Base-by-base conservation (phyloP, 306 rosid species). In the Parietaria judaica region DNA sequence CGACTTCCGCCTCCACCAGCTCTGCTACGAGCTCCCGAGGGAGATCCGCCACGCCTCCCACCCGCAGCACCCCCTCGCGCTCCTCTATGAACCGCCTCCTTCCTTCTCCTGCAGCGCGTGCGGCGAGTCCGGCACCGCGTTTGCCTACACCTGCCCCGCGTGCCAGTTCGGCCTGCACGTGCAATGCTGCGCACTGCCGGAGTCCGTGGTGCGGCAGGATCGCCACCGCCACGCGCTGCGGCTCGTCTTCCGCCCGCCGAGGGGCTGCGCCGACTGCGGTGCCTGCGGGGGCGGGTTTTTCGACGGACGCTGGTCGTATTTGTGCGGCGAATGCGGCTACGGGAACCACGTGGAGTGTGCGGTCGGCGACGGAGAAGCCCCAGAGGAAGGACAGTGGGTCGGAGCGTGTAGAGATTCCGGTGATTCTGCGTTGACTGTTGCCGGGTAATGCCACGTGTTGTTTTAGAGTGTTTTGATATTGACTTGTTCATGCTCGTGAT, bases 41-140 rank as follows among this genome's bases (percentile, higher is more conserved):
- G 44, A 72, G 50, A 66, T 72, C 6, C 61, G 51, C 13, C 76
- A 58, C 57, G 31, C 36, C 11, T 72, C 76, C 12, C 71, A 65
- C 62, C 51, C 66, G 52, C 54, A 58, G 6, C 71, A 72, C 71
- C 70, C 66, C 36, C 67, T 66, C 14, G 12, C 41, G 12, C 67
- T 60, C 56, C 64, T 58, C 67, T 48, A 44, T 38, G 48, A 55
- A 34, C 63, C 76, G 9, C 58, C 11, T 5, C 34, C 17, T 1
- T 51, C 17, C 53, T 73, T 66, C 72, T 54, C 17, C 0, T 73
- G 68, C 47, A 15, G 41, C 39, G 72, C 72, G 10, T 61, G 69
- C n/a, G 64, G 51, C 11, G 14, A 11, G 10, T 60, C 13, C 3
- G 63, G 64, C 51, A 57, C 76, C 12, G 9, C 57, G 31, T 72